Evolutionary conservation across 2,329 filamentous ascomycete species (phyloP).

Genomic region (Aureobasidium pullulans): DNA sequence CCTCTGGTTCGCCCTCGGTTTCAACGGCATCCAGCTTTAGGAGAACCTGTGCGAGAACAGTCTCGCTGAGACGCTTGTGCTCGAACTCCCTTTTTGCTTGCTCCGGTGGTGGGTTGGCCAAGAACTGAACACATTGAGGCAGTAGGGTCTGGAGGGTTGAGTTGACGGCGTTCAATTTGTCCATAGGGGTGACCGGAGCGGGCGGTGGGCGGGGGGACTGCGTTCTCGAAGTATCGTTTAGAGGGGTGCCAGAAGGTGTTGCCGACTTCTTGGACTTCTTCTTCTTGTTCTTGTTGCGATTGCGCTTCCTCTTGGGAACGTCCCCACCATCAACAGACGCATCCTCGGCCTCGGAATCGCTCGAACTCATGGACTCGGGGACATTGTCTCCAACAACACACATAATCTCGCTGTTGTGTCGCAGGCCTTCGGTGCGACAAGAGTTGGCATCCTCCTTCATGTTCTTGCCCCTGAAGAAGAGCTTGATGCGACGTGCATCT

Average conservation of each 20-base stretch:
- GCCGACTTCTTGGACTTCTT: slow-evolving; percentile 34
- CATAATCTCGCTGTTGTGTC: slow-evolving; percentile 53
- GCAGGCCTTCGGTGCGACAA: slow-evolving; percentile 52
- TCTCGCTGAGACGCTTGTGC: slow-evolving; percentile 68
- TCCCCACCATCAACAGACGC: slow-evolving; percentile 25
- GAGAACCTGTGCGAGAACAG: slow-evolving; percentile 65
- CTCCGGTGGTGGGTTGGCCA: slow-evolving; percentile 56
- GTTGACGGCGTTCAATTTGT: slow-evolving; percentile 61
- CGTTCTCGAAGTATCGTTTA: slow-evolving; percentile 24
- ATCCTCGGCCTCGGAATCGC: slow-evolving; percentile 36
- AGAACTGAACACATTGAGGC: slow-evolving; percentile 59
- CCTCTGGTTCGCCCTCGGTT: slow-evolving; percentile 59
- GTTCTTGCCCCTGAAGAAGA: slow-evolving; percentile 66
- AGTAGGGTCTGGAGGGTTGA: slow-evolving; percentile 57
- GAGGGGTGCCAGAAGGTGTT: slow-evolving; percentile 29
- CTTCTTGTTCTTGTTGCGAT: slow-evolving; percentile 38
- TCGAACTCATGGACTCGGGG: slow-evolving; percentile 32
- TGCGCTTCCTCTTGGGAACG: slow-evolving; percentile 33
- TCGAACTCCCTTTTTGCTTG: slow-evolving; percentile 63
- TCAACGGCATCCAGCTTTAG: slow-evolving; percentile 73
- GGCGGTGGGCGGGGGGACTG: slow-evolving; percentile 34
- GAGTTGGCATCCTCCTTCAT: slow-evolving; percentile 56
- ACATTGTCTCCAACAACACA: slow-evolving; percentile 50
- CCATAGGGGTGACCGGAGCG: slow-evolving; percentile 41
- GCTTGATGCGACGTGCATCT: slow-evolving; percentile 51